Evolutionary conservation across 169 alveolate genomes (phyloP), one percentile per base, ranked within the genome.

Genomic region (Eimeria praecox): DNA sequence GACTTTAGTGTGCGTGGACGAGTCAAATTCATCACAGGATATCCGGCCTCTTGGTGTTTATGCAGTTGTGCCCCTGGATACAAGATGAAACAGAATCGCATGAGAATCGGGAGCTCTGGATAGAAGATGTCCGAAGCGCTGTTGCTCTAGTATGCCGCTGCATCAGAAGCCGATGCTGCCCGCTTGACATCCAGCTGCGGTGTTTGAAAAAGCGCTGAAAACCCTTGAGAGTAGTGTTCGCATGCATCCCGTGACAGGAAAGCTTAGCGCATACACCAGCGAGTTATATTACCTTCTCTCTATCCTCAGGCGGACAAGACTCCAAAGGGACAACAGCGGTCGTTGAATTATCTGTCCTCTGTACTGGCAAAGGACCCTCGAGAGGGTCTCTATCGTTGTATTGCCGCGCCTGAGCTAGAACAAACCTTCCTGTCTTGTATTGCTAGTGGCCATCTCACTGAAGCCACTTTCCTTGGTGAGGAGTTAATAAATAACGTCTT

Each of bases 31-130:
- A 80, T 14, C 66, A 30, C 38, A 85, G 40, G 92, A 3, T 56
- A 16, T n/a, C 69, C 38, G 46, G 78, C 77, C 35, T 1, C 56
- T 33, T 40, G 30, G 35, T 20, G 1, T 40, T 44, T 38, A 46
- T 64, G 82, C 94, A 87, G 94, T 83, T 87, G 83, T 87, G 94
- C 94, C 94, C 94, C 42, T 87, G 94, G 94, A 27, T 40, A 24
- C 83, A 59, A 18, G 94, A 87, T 42, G 85, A 42, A 46, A 40
- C 64, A 14, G 83, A 87, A 46, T 27, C n/a, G 46, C 62, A 24
- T n/a, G 94, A 59, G 52, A 40, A 27, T 35, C 83, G 78, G 44
- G 94, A 87, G 20, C 40, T 87, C 42, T 64, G 66, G 82, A 64
- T 87, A 38, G 94, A 87, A 87, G 94, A 87, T 40, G 1, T 87